Conservation (phyloP, 306 rosid genomes). For the Luffa acutangula region DNA sequence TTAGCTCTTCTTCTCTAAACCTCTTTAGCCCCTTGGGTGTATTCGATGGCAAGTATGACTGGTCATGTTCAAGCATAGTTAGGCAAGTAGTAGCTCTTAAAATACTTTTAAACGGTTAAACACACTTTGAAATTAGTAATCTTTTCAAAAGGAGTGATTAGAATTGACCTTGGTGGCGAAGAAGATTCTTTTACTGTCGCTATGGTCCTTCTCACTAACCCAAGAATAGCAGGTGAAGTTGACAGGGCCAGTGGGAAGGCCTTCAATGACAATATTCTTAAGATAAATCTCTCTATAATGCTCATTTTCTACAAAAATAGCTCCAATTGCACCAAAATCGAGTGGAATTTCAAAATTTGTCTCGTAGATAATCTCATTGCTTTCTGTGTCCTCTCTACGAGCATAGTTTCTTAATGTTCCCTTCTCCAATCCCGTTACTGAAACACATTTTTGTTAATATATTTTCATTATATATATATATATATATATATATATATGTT, state of each 20-base stretch:
- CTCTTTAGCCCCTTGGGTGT: conserved; percentile 32
- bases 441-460: neutral
- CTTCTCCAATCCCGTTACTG: conserved; percentile 50
- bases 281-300: conserved; percentile 62
- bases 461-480: too few species aligned
- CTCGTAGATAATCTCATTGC: conserved; percentile 58
- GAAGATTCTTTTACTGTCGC: conserved; percentile 54
- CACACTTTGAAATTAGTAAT: too few species aligned
- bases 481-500: too few species aligned
- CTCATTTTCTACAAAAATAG: conserved; percentile 55
- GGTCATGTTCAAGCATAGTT: neutral
- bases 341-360: conserved; percentile 61
- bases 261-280: conserved; percentile 65
- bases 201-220: conserved; percentile 58
- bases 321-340: conserved; percentile 64
- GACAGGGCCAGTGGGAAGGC: conserved; percentile 53
- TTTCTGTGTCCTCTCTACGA: conserved; percentile 33
- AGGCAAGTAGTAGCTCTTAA: too few species aligned
- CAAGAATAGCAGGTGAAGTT: conserved; percentile 73
- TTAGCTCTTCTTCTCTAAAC: conserved; percentile 34
- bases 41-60: conserved; percentile 36
- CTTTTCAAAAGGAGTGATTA: too few species aligned
- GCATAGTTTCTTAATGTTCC: conserved; percentile 55
- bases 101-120: too few species aligned
- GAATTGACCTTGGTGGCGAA: conserved; percentile 60